Conservation (phyloP, 495 filamentous ascomycete species). For the Xylaria bambusicola region DNA sequence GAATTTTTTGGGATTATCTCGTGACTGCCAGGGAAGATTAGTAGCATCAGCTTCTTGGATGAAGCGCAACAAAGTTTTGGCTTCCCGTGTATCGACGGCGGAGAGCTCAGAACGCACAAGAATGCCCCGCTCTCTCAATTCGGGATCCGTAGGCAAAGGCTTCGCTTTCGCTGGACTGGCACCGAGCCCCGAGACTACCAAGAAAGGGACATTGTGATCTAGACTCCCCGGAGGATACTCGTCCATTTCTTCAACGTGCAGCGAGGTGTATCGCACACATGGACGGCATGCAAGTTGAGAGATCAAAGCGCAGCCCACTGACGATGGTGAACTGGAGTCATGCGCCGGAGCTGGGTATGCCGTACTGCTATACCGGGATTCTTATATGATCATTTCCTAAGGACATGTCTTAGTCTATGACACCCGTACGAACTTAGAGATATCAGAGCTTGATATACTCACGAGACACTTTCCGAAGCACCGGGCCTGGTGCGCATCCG, state of each 20-base stretch:
- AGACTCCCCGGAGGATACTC: constrained; percentile 80
- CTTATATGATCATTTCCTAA: background rate
- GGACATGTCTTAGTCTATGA: background rate
- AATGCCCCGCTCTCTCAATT: constrained; percentile 59
- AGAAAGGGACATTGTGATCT: constrained; percentile 76
- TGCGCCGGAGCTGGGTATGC: background rate
- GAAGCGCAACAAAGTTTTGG: constrained; percentile 65
- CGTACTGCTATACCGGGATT: background rate
- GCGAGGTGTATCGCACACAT: constrained; percentile 6
- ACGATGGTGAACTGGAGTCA: background rate
- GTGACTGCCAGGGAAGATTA: constrained; percentile 59
- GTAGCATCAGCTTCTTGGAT: constrained; percentile 68
- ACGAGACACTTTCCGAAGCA: background rate
- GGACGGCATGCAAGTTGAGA: constrained; percentile 10
- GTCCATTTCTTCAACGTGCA: constrained; percentile 62
- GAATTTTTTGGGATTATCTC: constrained; percentile 45
- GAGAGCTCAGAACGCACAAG: constrained; percentile 69
- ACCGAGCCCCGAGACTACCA: constrained; percentile 76
- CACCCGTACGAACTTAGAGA: background rate
- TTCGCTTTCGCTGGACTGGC: constrained; percentile 32
- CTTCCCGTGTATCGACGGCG: constrained; percentile 62
- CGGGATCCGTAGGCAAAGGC: constrained; percentile 42
- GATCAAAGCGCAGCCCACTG: constrained; percentile 13
- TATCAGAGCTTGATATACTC: background rate
- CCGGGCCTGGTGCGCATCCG: background rate